Evolutionary conservation across 306 rosid genomes (phyloP).

Genomic region (Morella rubra): DNA sequence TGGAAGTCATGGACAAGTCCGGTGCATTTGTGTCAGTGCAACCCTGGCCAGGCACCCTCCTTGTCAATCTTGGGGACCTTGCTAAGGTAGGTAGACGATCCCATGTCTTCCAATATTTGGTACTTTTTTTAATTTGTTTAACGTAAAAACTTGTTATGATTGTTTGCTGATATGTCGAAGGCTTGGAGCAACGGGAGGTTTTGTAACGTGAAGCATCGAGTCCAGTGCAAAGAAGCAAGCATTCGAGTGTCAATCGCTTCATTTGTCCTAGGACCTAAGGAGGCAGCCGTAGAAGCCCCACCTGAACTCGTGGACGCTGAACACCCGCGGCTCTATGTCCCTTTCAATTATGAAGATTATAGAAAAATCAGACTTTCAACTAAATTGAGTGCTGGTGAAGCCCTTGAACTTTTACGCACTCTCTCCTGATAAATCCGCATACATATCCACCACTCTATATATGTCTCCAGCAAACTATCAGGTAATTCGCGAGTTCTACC

Average conservation of each 20-base stretch:
- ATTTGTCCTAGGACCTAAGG: conserved; percentile 49
- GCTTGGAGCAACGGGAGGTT: conserved; percentile 72
- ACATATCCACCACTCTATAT: too few relatives aligned
- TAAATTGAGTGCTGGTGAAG: conserved; percentile 41
- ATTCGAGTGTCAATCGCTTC: conserved; percentile 47
- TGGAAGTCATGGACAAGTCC: conserved; percentile 46
- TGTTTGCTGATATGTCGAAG: background rate
- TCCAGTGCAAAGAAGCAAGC: conserved; percentile 49
- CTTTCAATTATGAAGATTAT: conserved; percentile 41
- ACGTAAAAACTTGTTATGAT: background rate
- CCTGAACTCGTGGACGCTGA: conserved; percentile 44
- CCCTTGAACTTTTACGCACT: conserved; percentile 38
- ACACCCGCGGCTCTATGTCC: conserved; percentile 40
- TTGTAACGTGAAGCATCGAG: conserved; percentile 51
- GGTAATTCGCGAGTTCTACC: too few relatives aligned
- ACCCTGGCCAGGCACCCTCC: conserved; percentile 47
- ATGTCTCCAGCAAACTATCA: too few relatives aligned
- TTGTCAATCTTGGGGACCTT: conserved; percentile 54
- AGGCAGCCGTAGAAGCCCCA: conserved; percentile 43
- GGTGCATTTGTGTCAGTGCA: conserved; percentile 38
- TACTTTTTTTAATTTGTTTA: background rate
- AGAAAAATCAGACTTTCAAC: conserved; percentile 38
- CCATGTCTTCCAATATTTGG: background rate
- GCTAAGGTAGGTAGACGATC: conserved; percentile 36
- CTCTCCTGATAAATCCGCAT: conserved; percentile 16